Base-by-base conservation (phyloP, 371 early-diverging fungal species). In the Mucor indicus region DNA sequence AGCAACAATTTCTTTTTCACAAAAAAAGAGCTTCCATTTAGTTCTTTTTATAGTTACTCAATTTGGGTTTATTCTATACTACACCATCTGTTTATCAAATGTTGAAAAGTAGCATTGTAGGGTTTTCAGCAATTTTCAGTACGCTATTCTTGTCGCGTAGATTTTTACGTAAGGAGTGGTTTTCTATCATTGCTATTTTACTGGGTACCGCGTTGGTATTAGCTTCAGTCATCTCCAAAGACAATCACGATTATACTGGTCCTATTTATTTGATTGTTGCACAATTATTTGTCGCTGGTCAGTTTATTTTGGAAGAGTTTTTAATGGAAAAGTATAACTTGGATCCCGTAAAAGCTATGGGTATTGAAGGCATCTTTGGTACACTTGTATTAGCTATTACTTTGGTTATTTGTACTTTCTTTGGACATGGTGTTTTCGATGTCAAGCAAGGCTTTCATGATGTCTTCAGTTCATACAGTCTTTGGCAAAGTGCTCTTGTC, bases 31-130 rank as follows among this genome's bases (percentile, higher is more conserved):
- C n/a, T 13, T 13, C 11, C 23, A 15, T 22, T 19, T 16, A 22
- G 7, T 27, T 27, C 42, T 25, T 35, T 24, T 19, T 20, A 13
- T 40, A 73, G 73, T 35, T 73, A 37, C 51, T 69, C 31, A 73
- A 73, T 24, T 27, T 73, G 21, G 73, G 73, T 48, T 48, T 73
- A 35, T 64, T 69, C 27, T 73, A 73, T 48, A 66, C 64, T n/a
- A 60, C 69, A 9, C 67, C 73, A 3, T 73, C 73, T 30, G 46
- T 69, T 9, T 73, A 67, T 31, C 73, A 69, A 57, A 73, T 73
- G 69, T 53, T 73, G 48, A 64, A 64, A 25, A 60, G 67, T 29
- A 69, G 69, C 40, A 73, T 73, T 51, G 62, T 69, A n/a, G 69
- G 69, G 0, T 67, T 73, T 36, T 73, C 73, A 22, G 73, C 73